A percentile compares a stretch with the other conserved stretches of the same genome.
phyloP scores from a whole-genome alignment of 805 yeast genomes.

The Dipodascus albidus region DNA sequence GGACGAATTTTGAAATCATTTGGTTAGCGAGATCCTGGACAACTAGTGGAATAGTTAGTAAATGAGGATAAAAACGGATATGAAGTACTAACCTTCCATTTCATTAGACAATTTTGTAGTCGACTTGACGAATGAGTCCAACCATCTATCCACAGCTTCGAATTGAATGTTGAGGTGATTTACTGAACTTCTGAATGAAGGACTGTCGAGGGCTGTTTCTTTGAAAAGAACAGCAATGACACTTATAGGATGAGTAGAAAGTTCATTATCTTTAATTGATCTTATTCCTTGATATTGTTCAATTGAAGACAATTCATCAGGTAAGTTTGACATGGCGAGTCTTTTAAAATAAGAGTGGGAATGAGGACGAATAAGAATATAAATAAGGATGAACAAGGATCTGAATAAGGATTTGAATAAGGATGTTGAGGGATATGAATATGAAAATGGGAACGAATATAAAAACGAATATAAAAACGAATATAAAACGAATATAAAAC shows the following conservation, averaged over 20 bases:
- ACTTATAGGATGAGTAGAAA: slow-evolving; percentile 7
- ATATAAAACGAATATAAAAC: too few species aligned
- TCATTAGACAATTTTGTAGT: slow-evolving; percentile 34
- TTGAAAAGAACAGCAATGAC: slow-evolving; percentile 72
- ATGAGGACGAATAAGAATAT: too few species aligned
- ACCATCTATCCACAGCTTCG: slow-evolving; percentile 56
- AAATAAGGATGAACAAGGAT: too few species aligned
- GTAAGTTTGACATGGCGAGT: too few species aligned
- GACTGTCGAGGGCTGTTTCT: slow-evolving; percentile 90
- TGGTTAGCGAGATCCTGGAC: slow-evolving; percentile 28
- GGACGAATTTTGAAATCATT: slow-evolving; percentile 26
- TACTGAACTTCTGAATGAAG: slow-evolving; percentile 75
- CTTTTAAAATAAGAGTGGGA: too few species aligned
- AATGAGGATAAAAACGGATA: background rate
- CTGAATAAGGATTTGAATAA: too few species aligned
- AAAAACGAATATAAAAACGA: too few species aligned
- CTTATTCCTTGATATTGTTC: background rate
- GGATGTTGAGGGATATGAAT: too few species aligned
- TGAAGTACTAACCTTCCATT: slow-evolving; percentile 14
- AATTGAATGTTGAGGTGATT: slow-evolving; percentile 57
- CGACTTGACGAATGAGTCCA: slow-evolving; percentile 36
- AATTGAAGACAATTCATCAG: too few species aligned
- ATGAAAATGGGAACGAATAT: too few species aligned
- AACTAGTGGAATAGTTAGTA: slow-evolving; percentile 2
- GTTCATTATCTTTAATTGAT: background rate